These are phyloP conservation scores for Malassezia brasiliensis DNA, from an alignment of 1,284 basidiomycete species.

Conservation along the genomic window DNA sequence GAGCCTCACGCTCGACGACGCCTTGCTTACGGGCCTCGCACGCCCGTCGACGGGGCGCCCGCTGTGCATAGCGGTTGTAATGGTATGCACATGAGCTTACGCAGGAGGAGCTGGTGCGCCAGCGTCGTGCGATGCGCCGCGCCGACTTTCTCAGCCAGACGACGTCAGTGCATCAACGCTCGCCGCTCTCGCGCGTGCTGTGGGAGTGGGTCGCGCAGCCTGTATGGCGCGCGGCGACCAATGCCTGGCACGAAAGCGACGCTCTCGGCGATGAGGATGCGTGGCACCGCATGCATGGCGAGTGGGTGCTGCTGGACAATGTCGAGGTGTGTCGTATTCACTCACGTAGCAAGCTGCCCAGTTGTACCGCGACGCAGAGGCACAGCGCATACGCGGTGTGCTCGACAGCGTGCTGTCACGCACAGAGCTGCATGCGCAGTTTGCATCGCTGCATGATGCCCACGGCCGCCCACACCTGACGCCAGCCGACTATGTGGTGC, in stretches of 20 bases:
- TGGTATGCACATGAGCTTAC: slow-evolving; percentile 53
- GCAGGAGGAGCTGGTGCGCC: slow-evolving; percentile 1
- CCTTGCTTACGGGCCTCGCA: slow-evolving; percentile 21
- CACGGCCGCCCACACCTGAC: not conserved
- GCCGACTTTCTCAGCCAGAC: not conserved
- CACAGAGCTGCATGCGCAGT: not conserved
- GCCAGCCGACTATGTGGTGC: slow-evolving; percentile 57
- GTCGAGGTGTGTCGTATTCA: slow-evolving; percentile 51
- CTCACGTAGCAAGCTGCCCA: slow-evolving; percentile 8
- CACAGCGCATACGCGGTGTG: too few relatives aligned
- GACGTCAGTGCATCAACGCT: not conserved
- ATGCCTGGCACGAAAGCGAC: slow-evolving; percentile 9
- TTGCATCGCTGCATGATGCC: not conserved
- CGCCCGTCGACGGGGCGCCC: slow-evolving; percentile 61
- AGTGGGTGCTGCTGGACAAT: slow-evolving; percentile 63
- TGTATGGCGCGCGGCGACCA: slow-evolving; percentile 1
- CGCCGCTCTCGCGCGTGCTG: not conserved
- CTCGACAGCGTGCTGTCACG: slow-evolving; percentile 8
- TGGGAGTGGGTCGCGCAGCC: not conserved
- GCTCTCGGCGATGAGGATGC: slow-evolving; percentile 57
- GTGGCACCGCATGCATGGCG: slow-evolving; percentile 60
- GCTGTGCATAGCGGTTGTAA: slow-evolving; percentile 65
- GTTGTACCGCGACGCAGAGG: not conserved
- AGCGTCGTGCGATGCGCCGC: not conserved
- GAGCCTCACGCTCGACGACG: slow-evolving; percentile 57